These are phyloP conservation scores for Paecilomyces variotii DNA, from an alignment of 2,329 filamentous ascomycete species.

Conservation along the genomic window DNA sequence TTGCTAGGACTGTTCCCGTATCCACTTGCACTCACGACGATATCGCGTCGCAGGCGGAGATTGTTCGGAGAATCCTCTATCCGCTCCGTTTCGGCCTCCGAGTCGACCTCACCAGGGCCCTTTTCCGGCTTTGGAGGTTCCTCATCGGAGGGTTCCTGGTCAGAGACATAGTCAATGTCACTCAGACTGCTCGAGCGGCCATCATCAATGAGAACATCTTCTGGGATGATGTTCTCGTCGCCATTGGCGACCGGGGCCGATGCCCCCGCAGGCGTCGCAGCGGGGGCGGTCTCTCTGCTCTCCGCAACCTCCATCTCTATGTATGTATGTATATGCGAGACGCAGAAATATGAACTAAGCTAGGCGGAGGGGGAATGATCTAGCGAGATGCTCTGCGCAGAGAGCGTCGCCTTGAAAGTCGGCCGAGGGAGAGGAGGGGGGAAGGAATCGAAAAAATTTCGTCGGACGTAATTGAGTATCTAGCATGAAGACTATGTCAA, in stretches of 20 bases:
- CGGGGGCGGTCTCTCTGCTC: slow-evolving; percentile 26
- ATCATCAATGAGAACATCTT: slow-evolving; percentile 49
- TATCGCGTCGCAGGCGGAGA: slow-evolving; percentile 50
- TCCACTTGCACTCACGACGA: slow-evolving; percentile 51
- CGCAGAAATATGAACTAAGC: not conserved
- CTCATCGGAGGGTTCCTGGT: slow-evolving; percentile 54
- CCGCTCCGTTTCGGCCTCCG: slow-evolving; percentile 90
- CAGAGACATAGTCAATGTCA: slow-evolving; percentile 76
- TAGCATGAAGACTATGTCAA: not conserved
- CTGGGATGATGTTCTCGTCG: slow-evolving; percentile 25
- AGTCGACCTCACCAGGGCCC: slow-evolving; percentile 56
- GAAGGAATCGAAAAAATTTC: not conserved
- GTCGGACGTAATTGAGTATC: not conserved
- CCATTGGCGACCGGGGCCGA: slow-evolving; percentile 29
- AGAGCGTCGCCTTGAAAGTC: not conserved
- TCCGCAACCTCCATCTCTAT: slow-evolving; percentile 33
- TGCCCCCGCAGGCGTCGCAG: slow-evolving; percentile 24
- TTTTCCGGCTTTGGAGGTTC: slow-evolving; percentile 43
- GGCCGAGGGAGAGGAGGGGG: not conserved
- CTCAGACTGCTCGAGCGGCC: slow-evolving; percentile 84
- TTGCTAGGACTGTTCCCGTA: slow-evolving; percentile 68
- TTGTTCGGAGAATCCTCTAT: slow-evolving; percentile 79
- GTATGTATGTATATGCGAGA: not conserved
- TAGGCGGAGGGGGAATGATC: not conserved
- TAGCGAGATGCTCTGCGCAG: not conserved